Evolutionary conservation across 768 basidiomycete genomes (phyloP).

Genomic region (Lactarius indigo): DNA sequence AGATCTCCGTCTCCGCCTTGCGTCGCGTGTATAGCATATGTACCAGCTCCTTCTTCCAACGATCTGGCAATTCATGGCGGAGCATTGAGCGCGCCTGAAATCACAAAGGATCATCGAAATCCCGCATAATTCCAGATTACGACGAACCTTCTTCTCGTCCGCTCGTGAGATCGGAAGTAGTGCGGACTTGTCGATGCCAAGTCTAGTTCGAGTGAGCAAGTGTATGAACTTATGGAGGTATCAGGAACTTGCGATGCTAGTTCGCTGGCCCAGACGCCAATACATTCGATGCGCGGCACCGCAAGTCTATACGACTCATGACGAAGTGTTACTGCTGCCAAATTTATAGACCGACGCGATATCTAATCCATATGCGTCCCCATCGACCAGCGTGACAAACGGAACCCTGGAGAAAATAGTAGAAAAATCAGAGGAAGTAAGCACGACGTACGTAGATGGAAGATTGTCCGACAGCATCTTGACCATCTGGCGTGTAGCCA

Average conservation of each 20-base stretch:
- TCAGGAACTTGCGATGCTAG: conserved; percentile 49
- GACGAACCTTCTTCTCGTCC: conserved; percentile 71
- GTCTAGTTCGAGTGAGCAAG: conserved; percentile 36
- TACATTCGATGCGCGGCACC: conserved; percentile 68
- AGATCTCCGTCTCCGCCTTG: conserved; percentile 90
- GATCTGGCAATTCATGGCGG: conserved; percentile 47
- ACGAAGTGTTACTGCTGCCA: conserved; percentile 65
- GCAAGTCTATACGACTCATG: conserved; percentile 71
- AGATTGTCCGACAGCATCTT: conserved; percentile 66
- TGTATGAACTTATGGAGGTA: neutral
- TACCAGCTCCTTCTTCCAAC: conserved; percentile 79
- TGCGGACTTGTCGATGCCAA: conserved; percentile 54
- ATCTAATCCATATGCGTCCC: conserved; percentile 88
- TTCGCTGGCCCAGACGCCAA: conserved; percentile 74
- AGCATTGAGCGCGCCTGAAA: conserved; percentile 64
- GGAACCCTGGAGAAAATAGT: conserved; percentile 52
- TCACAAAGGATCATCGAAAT: neutral
- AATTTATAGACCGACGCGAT: conserved; percentile 85
- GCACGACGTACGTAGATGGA: conserved; percentile 47
- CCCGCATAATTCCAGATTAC: neutral
- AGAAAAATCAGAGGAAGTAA: neutral
- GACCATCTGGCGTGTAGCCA: conserved; percentile 84
- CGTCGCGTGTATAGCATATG: conserved; percentile 76
- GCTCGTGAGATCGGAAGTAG: conserved; percentile 65
- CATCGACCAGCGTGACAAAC: conserved; percentile 79